A percentile compares a stretch with the other conserved stretches of the same genome.
Evolutionary conservation across 805 yeast genomes (phyloP).

Genomic region (Ogataea naganishii): DNA sequence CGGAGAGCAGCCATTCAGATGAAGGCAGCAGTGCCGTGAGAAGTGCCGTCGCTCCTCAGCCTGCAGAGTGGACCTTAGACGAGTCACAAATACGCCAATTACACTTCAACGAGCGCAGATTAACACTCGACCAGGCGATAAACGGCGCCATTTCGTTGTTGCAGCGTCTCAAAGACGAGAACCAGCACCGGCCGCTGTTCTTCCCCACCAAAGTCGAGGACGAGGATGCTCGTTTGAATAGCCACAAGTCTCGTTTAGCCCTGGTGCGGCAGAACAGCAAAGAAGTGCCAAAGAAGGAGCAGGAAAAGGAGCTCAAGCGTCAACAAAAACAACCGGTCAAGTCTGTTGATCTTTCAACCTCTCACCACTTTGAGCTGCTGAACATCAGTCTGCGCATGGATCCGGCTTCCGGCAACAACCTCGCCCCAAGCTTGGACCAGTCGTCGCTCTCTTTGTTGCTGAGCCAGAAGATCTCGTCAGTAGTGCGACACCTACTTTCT

Average conservation of each 20-base stretch:
- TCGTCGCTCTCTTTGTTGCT: conserved; percentile 60
- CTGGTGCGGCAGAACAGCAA: conserved; percentile 33
- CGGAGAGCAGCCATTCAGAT: too few relatives aligned
- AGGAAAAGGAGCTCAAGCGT: conserved; percentile 7
- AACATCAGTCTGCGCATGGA: conserved; percentile 55
- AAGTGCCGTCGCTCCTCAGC: too few relatives aligned
- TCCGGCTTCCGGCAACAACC: conserved; percentile 29
- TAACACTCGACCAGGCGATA: conserved; percentile 55
- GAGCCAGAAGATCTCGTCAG: conserved; percentile 57
- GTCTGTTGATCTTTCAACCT: conserved; percentile 5
- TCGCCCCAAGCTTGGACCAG: conserved; percentile 54
- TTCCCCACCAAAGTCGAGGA: conserved; percentile 42
- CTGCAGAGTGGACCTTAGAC: too few relatives aligned
- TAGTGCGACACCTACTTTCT: conserved; percentile 57
- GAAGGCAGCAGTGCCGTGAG: too few relatives aligned
- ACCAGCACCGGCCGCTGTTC: conserved; percentile 50
- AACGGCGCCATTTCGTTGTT: conserved; percentile 42
- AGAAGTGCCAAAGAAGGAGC: conserved; percentile 7
- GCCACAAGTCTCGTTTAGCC: conserved; percentile 44
- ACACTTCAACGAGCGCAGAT: conserved; percentile 66
- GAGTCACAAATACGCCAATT: conserved; percentile 62
- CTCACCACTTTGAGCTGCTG: conserved; percentile 48
- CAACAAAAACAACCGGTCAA: conserved; percentile 6
- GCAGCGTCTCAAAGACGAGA: conserved; percentile 44
- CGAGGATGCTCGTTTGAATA: conserved; percentile 30